Conservation (phyloP, 768 basidiomycete genomes). For the Leccinum boreale region DNA sequence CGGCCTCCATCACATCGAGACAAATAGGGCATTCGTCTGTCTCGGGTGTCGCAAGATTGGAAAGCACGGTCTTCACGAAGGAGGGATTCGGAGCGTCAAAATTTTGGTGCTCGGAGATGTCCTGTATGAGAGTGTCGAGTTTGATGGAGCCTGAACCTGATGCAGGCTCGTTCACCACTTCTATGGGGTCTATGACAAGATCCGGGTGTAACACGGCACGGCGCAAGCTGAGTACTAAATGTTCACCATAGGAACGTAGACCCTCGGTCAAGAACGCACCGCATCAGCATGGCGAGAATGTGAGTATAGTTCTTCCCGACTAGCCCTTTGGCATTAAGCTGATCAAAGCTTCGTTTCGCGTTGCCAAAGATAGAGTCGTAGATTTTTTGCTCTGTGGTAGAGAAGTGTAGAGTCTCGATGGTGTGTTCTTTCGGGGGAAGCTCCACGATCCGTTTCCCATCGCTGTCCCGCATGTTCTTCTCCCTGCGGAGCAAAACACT, state of each 20-base stretch:
- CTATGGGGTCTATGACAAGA: slow-evolving; percentile 63
- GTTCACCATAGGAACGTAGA: slow-evolving; percentile 4
- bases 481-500: slow-evolving; percentile 84
- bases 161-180: slow-evolving; percentile 34
- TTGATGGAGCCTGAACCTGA: slow-evolving; percentile 41
- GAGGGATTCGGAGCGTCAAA: slow-evolving; percentile 32
- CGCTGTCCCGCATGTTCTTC: slow-evolving; percentile 85
- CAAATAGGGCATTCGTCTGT: slow-evolving; percentile 81
- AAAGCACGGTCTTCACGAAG: slow-evolving; percentile 65
- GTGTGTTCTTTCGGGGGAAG: slow-evolving; percentile 80
- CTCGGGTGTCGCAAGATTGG: slow-evolving; percentile 47
- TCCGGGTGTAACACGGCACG: slow-evolving; percentile 91
- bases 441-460: slow-evolving; percentile 86
- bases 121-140: slow-evolving; percentile 56
- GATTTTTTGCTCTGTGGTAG: slow-evolving; percentile 75
- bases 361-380: slow-evolving; percentile 84
- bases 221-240: slow-evolving; percentile 55
- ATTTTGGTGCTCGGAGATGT: slow-evolving; percentile 40
- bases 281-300: slow-evolving; percentile 93
- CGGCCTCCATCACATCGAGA: slow-evolving; percentile 69
- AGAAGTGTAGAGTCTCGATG: slow-evolving; percentile 77
- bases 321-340: slow-evolving; percentile 73
- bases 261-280: slow-evolving; percentile 42
- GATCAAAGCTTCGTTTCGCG: slow-evolving; percentile 78
- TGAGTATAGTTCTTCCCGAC: slow-evolving; percentile 80